A percentile compares a stretch with the other conserved stretches of the same genome.
Evolutionary conservation across 2,329 filamentous ascomycete genomes (phyloP).

Genomic region (Elsinoe australis): DNA sequence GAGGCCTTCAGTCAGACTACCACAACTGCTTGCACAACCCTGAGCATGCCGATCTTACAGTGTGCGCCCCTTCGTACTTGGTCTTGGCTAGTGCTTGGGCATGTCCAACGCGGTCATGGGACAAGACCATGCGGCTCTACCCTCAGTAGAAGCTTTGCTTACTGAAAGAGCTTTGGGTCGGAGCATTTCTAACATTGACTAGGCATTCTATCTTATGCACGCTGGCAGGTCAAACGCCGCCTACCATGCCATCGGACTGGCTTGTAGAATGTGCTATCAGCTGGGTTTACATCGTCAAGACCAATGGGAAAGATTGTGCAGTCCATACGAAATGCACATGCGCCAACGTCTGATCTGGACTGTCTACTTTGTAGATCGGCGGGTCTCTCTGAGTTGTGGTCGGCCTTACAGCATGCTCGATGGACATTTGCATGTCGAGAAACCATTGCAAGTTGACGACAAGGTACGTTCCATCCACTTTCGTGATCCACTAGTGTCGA

Average conservation of each 20-base stretch:
- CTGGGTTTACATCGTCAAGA: slow-evolving; percentile 7
- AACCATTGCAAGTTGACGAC: background rate
- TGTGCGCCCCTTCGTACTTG: no score
- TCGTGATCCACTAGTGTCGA: no score
- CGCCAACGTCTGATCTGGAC: background rate
- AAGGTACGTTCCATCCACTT: slow-evolving; percentile 4
- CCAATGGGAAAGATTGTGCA: background rate
- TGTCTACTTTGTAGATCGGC: slow-evolving; percentile 3
- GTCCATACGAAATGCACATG: slow-evolving; percentile 4
- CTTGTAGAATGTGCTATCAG: background rate
- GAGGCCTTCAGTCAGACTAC: no score
- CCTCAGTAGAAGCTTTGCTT: no score
- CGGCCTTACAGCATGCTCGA: slow-evolving; percentile 10
- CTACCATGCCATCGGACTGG: background rate
- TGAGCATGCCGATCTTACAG: no score
- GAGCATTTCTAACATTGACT: background rate
- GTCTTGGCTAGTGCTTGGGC: no score
- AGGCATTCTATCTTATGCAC: slow-evolving; percentile 4
- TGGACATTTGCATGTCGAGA: slow-evolving; percentile 1
- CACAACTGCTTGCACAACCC: no score
- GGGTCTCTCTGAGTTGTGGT: background rate
- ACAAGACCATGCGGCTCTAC: no score
- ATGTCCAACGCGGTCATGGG: no score
- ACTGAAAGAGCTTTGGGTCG: no score
- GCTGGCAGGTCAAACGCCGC: slow-evolving; percentile 3